phyloP scores from a whole-genome alignment of 139 green algal genomes.

The Chlamydomonas asymmetrica region DNA sequence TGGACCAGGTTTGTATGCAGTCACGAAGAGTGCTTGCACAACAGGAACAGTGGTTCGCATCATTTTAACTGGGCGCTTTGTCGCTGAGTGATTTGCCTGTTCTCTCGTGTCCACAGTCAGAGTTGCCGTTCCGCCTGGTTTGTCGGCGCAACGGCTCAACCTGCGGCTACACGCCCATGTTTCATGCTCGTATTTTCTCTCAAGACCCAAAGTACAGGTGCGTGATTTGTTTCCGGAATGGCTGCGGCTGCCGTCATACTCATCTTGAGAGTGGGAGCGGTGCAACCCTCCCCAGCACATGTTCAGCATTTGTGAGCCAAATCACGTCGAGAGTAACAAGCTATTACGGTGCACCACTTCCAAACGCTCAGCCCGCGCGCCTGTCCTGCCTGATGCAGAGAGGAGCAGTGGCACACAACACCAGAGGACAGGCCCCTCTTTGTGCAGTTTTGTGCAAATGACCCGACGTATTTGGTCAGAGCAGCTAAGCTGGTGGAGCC shows the following conservation, averaged over 20 bases:
- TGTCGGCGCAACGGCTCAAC: slow-evolving; percentile 86
- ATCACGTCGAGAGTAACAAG: not conserved
- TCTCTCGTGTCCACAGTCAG: slow-evolving; percentile 61
- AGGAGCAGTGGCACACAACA: slow-evolving; percentile 27
- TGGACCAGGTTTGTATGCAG: slow-evolving; percentile 77
- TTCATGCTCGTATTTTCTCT: slow-evolving; percentile 89
- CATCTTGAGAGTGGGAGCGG: too few relatives aligned
- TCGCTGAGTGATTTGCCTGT: not conserved
- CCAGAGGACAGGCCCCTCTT: slow-evolving; percentile 85
- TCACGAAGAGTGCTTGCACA: not conserved
- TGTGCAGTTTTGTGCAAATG: slow-evolving; percentile 97
- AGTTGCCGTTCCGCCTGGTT: slow-evolving; percentile 94
- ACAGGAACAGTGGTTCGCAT: not conserved
- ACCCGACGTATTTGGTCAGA: slow-evolving; percentile 80
- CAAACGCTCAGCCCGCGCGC: not conserved
- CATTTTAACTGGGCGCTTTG: too few relatives aligned
- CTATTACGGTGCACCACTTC: not conserved
- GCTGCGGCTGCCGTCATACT: not conserved
- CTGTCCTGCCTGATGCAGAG: slow-evolving; percentile 3
- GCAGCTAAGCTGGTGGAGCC: slow-evolving; percentile 76
- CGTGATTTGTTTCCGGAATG: not conserved
- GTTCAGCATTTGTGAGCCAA: not conserved
- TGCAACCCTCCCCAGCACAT: not conserved
- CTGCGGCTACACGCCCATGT: slow-evolving; percentile 96
- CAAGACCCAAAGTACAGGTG: slow-evolving; percentile 77